Conservation (phyloP, 2,329 filamentous ascomycete species). For the Thelonectria blattea region DNA sequence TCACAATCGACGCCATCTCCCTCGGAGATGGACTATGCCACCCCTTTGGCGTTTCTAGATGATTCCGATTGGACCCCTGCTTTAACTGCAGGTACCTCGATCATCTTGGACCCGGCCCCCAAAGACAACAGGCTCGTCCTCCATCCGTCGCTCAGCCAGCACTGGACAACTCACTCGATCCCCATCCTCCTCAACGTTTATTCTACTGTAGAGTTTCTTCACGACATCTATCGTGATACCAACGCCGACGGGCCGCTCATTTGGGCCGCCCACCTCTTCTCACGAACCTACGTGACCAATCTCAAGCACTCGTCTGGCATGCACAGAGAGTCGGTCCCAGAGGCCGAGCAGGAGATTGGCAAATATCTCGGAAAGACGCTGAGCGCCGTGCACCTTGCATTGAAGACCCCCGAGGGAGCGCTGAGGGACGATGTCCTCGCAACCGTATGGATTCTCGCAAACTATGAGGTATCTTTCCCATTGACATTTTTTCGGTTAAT, state of each 20-base stretch:
- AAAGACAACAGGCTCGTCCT: constrained; percentile 7
- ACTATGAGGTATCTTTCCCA: constrained; percentile 44
- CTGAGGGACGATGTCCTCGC: constrained; percentile 46
- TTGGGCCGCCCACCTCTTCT: constrained; percentile 49
- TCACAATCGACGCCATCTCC: constrained; percentile 21
- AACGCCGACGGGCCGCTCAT: constrained; percentile 43
- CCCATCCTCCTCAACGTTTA: constrained; percentile 49
- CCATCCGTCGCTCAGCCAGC: constrained; percentile 39
- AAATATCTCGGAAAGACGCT: constrained; percentile 46
- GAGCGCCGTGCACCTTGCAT: constrained; percentile 46
- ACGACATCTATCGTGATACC: constrained; percentile 36
- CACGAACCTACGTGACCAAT: constrained; percentile 49
- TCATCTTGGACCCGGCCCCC: constrained; percentile 19
- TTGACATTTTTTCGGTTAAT: background rate
- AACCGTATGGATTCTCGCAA: constrained; percentile 49
- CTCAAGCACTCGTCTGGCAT: constrained; percentile 42
- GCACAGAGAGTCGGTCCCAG: constrained; percentile 30
- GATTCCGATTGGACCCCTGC: constrained; percentile 12
- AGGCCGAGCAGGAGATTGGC: constrained; percentile 43
- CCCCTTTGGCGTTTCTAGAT: constrained; percentile 17
- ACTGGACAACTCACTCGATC: constrained; percentile 48
- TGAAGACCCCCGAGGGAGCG: constrained; percentile 39
- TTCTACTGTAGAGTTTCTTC: constrained; percentile 44
- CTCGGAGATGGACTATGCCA: constrained; percentile 16
- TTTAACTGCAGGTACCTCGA: constrained; percentile 14